Evolutionary conservation across 768 basidiomycete species (phyloP), one percentile per base, ranked within the genome.

Genomic region (Russula compacta): DNA sequence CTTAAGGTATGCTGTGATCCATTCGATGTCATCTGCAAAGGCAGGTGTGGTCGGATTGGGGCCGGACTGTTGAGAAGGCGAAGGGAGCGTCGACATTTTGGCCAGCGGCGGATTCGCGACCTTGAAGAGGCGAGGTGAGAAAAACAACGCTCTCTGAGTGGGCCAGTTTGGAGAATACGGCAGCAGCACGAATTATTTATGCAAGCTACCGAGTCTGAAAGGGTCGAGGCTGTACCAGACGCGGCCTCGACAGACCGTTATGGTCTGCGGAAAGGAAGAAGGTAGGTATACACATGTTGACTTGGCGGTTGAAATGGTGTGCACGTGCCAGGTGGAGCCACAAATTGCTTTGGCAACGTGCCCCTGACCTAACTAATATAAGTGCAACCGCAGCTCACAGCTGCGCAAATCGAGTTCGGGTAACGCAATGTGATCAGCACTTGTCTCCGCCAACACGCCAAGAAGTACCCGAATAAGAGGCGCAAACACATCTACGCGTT

Each of bases 1-100:
- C 50, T 75, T 73, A 55, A 86, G 71, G 67, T 85, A 86, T 49
- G 81, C 78, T 6, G 75, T 77, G 61, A 83, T 72, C 81, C 83
- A 84, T 63, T 81, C 71, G 17, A 75, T 66, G 61, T 77, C 73
- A 63, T 82, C 75, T 17, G 71, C 21, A 61, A 74, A 78, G 39
- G 69, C 65, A 32, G 83, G 82, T 11, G 75, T 76, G 17, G 77
- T 70, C 1, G 81, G 76, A 61, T 78, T 73, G 57, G 76, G 60
- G 4, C 38, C 21, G 39, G 10, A 43, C 15, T 32, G 47, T 21
- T 48, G 62, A 15, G 39, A 46, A 49, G 15, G 15, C 17, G 56
- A 57, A 57, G 63, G 33, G 7, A 32, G 24, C 15, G 57, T 48
- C 5, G 56, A 48, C 61, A 63, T 63, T 7, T 49, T 32, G 51